Evolutionary conservation across 345 rosid species (phyloP).

Genomic region (Eucalyptus pauciflora): DNA sequence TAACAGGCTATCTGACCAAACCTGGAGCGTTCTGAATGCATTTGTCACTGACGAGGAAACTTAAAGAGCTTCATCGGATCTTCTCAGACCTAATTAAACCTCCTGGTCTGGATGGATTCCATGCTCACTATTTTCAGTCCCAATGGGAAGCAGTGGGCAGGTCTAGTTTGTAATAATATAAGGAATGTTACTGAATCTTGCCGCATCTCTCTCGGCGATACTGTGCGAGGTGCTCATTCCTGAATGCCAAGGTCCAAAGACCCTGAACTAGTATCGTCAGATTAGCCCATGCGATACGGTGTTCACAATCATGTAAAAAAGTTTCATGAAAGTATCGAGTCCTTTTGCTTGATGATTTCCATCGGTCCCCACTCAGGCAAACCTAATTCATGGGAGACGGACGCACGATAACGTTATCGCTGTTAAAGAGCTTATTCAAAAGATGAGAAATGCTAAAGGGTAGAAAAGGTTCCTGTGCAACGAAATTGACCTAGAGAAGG

Average conservation of each 20-base stretch:
- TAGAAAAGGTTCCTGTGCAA: not conserved
- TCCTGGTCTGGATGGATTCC: not conserved
- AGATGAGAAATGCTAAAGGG: not conserved
- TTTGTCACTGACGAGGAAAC: not conserved
- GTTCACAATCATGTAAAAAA: not conserved
- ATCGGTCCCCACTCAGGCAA: not conserved
- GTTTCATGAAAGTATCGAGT: not conserved
- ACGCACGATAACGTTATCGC: not conserved
- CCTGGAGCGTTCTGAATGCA: not conserved
- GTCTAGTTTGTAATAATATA: not conserved
- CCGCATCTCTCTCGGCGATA: not conserved
- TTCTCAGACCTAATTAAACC: not conserved
- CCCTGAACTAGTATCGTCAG: not conserved
- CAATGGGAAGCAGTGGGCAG: not conserved
- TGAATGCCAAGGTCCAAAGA: not conserved
- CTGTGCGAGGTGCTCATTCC: not conserved
- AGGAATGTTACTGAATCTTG: not conserved
- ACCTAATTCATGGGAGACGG: not conserved
- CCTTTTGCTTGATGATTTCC: not conserved
- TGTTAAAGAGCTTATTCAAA: not conserved
- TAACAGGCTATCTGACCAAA: not conserved
- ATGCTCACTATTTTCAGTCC: not conserved
- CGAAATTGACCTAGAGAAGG: not conserved
- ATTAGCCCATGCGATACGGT: not conserved
- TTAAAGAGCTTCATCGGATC: not conserved